Base-by-base conservation (phyloP, 345 rosid species). In the Citrus trifoliata region DNA sequence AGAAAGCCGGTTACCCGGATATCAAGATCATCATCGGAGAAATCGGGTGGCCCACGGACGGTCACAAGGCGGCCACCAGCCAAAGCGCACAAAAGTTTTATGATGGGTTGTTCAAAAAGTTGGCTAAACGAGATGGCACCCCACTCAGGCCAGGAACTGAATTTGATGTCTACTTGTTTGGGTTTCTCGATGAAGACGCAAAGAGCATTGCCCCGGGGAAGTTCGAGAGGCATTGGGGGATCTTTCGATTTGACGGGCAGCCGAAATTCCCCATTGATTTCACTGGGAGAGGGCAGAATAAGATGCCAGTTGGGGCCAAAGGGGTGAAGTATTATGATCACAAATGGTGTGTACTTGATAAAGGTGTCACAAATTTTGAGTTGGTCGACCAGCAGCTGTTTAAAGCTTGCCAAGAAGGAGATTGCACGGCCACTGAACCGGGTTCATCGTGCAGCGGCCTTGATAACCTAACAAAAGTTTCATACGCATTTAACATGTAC, bases 11-110 rank as follows among this genome's bases (percentile, higher is more conserved):
- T 0, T 22, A 51, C 53, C 60, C 85, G 0, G 79, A 93, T 32
- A 13, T 96, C 78, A 80, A 87, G 76, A 88, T 97, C 74, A 12
- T 93, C 0, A 90, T 96, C 14, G 99, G 99, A 2, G 99, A 96
- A 87, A 90, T 93, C 2, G 99, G 99, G 2, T 97, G 98, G 98
- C 99, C 98, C 0, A 94, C 98, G 1, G 93, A 94, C 3, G 98
- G 97, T 32, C 55, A 83, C 60, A 58, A 63, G 18, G 66, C 68
- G 16, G 98, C 89, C 5, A 46, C 51, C 51, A 46, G 51, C 51
- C 51, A 75, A 12, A 42, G 70, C 35, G 99, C 98, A 1, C 61
- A 90, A 56, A 90, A 82, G 55, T 94, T 93, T 73, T 94, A 93
- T 68, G 88, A 87, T 9, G 98, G 97, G 10, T 83, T 94, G n/a